Evolutionary conservation across 768 basidiomycete species (phyloP).

Genomic region (Naganishia onofrii): DNA sequence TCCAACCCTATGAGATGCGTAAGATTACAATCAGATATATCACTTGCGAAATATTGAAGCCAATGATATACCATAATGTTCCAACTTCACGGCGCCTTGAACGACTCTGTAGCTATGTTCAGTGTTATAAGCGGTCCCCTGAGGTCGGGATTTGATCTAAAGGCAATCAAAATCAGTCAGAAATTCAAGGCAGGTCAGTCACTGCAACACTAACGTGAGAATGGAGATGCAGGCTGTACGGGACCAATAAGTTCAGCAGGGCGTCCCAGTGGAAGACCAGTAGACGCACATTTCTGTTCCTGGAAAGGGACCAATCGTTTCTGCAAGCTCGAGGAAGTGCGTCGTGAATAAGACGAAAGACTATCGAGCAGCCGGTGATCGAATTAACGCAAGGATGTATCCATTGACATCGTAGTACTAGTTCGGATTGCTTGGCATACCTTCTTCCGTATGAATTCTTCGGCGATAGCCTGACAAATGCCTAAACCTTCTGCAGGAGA

Average conservation of each 20-base stretch:
- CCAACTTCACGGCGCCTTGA: slow-evolving; percentile 42
- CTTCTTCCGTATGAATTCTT: slow-evolving; percentile 62
- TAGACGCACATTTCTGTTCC: slow-evolving; percentile 68
- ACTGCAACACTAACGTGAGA: slow-evolving; percentile 61
- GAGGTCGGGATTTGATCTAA: slow-evolving; percentile 21
- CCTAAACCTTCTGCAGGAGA: slow-evolving; percentile 70
- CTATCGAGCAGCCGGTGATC: slow-evolving; percentile 61
- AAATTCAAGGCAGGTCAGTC: neutral
- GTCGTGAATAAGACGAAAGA: slow-evolving; percentile 65
- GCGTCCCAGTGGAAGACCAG: neutral
- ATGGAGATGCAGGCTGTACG: slow-evolving; percentile 70
- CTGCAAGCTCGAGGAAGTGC: slow-evolving; percentile 79
- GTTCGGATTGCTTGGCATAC: slow-evolving; percentile 52
- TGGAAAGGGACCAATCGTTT: slow-evolving; percentile 71
- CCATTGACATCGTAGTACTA: neutral
- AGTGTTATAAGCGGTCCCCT: slow-evolving; percentile 28
- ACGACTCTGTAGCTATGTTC: slow-evolving; percentile 49
- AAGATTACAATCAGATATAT: neutral
- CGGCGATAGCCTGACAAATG: slow-evolving; percentile 54
- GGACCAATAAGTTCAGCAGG: slow-evolving; percentile 10
- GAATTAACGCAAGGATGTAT: slow-evolving; percentile 54
- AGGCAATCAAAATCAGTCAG: slow-evolving; percentile 18
- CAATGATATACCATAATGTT: slow-evolving; percentile 48
- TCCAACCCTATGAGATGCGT: slow-evolving; percentile 73
- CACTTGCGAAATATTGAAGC: neutral